Conservation (phyloP, 164 flowering plant genomes). For the Saururus chinensis region DNA sequence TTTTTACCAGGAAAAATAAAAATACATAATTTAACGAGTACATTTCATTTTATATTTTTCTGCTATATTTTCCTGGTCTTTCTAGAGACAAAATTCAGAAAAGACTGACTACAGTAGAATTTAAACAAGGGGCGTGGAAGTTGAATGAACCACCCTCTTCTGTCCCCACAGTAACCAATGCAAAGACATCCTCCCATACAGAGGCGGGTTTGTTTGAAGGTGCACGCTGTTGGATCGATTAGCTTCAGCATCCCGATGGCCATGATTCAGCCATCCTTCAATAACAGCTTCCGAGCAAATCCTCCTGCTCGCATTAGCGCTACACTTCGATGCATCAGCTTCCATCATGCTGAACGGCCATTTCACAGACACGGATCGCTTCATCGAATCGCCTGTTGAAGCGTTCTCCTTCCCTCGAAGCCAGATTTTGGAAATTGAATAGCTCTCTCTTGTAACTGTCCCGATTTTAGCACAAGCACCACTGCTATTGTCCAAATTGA, state of each 20-base stretch:
- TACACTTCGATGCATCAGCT: conserved; percentile 21
- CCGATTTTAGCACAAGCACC: conserved; percentile 3
- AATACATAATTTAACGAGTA: not conserved
- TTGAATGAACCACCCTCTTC: conserved; percentile 62
- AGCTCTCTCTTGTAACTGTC: conserved; percentile 44
- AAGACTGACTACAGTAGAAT: not conserved
- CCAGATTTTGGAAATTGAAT: conserved; percentile 84
- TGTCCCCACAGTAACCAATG: conserved; percentile 62
- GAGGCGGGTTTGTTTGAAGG: conserved; percentile 32
- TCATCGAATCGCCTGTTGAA: conserved; percentile 33
- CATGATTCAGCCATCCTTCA: conserved; percentile 23
- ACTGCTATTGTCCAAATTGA: not conserved
- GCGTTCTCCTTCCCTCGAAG: conserved; percentile 49
- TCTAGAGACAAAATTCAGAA: conserved; percentile 9
- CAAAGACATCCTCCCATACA: conserved; percentile 52
- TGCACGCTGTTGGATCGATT: conserved; percentile 37
- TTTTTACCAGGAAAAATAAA: not conserved
- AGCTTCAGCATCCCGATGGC: conserved; percentile 22
- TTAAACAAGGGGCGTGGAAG: conserved; percentile 32
- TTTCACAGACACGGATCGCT: conserved; percentile 58
- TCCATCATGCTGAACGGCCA: conserved; percentile 21
- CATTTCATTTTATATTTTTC: not conserved
- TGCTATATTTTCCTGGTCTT: conserved; percentile 1
- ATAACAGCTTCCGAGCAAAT: no score
- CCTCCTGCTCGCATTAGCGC: conserved; percentile 14